Percentiles rank a stretch among this genome's conserved stretches.
phyloP scores from a whole-genome alignment of 176 grass and related monocot genomes.

The Chrysopogon serrulatus region DNA sequence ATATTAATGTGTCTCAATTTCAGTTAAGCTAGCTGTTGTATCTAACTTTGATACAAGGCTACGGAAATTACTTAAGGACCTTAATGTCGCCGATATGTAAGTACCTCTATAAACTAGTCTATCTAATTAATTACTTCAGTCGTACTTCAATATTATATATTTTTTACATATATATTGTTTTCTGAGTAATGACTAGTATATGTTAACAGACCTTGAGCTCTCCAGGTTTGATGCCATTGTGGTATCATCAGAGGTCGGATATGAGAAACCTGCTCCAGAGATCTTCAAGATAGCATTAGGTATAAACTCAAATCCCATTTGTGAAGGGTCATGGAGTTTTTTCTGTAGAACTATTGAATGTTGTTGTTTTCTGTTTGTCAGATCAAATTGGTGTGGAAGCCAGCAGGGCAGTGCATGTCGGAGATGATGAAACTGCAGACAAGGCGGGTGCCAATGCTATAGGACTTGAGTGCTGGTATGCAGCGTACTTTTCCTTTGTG shows the following conservation, averaged over 20 bases:
- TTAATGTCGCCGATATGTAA: constrained; percentile 74
- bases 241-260: constrained; percentile 88
- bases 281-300: constrained; percentile 90
- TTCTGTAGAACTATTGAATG: background rate
- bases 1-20: constrained; percentile 32
- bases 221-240: constrained; percentile 93
- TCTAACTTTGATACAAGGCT: constrained; percentile 89
- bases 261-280: constrained; percentile 89
- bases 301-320: constrained; percentile 10
- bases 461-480: constrained; percentile 86
- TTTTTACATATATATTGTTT: background rate
- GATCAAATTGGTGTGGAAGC: constrained; percentile 66
- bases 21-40: constrained; percentile 94
- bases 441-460: constrained; percentile 65
- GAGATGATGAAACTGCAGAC: constrained; percentile 84
- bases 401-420: constrained; percentile 63
- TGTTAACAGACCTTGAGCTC: constrained; percentile 37
- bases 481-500: background rate
- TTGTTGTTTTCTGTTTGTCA: constrained; percentile 24
- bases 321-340: background rate
- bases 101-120: background rate
- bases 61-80: constrained; percentile 68
- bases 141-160: background rate
- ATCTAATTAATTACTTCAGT: background rate
- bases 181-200: background rate